Conservation (phyloP, 495 filamentous ascomycete genomes). For the Pyrenula aspistea region DNA sequence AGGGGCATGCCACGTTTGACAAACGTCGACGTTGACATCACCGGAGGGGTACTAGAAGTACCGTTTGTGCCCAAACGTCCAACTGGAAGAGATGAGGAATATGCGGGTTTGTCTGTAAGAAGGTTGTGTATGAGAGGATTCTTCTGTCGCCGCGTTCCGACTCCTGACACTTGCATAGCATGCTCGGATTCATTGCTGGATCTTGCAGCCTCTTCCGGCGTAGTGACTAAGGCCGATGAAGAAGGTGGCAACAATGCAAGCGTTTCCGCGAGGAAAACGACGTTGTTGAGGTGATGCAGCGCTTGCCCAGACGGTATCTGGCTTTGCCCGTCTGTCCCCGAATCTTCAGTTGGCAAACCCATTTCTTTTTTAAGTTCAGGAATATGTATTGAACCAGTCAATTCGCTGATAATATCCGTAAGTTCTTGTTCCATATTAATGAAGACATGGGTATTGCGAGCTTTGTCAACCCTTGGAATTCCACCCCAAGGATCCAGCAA, state of each 20-base stretch:
- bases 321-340: not conserved
- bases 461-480: slow-evolving; percentile 58
- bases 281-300: slow-evolving; percentile 51
- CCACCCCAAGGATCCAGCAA: slow-evolving; percentile 82
- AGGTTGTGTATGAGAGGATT: slow-evolving; percentile 96
- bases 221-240: slow-evolving; percentile 80
- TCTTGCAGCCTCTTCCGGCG: slow-evolving; percentile 68
- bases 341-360: not conserved
- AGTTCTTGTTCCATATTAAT: slow-evolving; percentile 94
- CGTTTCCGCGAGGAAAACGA: slow-evolving; percentile 52
- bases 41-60: slow-evolving; percentile 16
- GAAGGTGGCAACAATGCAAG: slow-evolving; percentile 72
- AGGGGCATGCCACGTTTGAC: slow-evolving; percentile 86
- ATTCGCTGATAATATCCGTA: slow-evolving; percentile 46
- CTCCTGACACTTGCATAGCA: slow-evolving; percentile 41
- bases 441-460: slow-evolving; percentile 69
- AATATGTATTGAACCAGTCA: slow-evolving; percentile 20
- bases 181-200: slow-evolving; percentile 32
- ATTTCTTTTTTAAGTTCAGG: not conserved
- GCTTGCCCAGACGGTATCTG: not conserved
- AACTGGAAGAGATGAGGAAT: slow-evolving; percentile 78
- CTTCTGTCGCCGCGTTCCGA: slow-evolving; percentile 61
- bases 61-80: slow-evolving; percentile 34
- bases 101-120: slow-evolving; percentile 84
- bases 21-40: slow-evolving; percentile 53